A percentile compares a stretch with the other conserved stretches of the same genome.
Evolutionary conservation across 257 asterid genomes (phyloP).

Genomic region (Ilex aquifolium): DNA sequence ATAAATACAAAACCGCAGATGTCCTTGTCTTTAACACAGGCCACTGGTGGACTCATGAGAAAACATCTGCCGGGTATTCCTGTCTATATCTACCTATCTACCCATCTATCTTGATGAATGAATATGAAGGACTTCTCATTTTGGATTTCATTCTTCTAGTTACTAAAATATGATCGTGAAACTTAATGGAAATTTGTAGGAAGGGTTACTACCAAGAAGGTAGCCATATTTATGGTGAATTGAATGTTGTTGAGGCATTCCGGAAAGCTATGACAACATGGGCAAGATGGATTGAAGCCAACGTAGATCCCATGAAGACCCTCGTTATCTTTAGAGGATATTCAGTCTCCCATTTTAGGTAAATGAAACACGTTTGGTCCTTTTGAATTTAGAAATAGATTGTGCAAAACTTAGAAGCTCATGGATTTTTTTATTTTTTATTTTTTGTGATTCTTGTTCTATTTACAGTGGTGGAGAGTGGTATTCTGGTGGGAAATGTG

Average conservation of each 20-base stretch:
- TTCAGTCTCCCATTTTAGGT: neutral
- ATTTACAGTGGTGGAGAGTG: constrained; percentile 1
- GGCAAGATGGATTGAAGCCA: constrained; percentile 1
- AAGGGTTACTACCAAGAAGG: neutral
- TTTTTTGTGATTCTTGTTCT: neutral
- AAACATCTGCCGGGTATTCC: neutral
- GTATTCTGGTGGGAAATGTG: neutral
- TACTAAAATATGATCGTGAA: neutral
- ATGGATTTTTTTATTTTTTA: no score
- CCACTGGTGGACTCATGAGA: neutral
- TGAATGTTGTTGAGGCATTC: neutral
- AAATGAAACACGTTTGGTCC: neutral
- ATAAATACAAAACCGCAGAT: neutral
- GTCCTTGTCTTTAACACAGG: neutral
- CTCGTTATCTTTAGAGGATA: neutral
- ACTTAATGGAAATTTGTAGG: neutral
- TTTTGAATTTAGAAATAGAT: no score
- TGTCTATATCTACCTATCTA: neutral
- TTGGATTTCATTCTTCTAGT: no score
- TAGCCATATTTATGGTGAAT: neutral
- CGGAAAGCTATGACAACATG: neutral
- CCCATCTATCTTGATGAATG: neutral
- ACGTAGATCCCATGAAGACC: neutral
- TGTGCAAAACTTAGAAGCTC: no score
- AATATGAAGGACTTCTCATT: neutral